These are phyloP conservation scores for Rosa hybrid DNA, from an alignment of 331 rosid species.

Conservation along the genomic window DNA sequence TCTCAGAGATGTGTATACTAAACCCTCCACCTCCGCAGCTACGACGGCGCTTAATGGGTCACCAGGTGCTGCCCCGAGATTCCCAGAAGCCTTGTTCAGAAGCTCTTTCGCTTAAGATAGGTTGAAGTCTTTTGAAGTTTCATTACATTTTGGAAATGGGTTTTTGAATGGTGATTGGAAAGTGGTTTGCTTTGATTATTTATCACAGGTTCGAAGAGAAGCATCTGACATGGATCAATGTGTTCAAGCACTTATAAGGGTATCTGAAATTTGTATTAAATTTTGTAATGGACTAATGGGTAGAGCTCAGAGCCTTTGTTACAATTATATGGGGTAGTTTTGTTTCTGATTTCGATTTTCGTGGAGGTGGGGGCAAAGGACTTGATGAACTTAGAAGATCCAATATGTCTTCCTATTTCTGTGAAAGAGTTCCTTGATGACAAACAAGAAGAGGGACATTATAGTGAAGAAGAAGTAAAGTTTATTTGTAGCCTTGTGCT, in stretches of 20 bases:
- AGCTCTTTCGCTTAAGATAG: conserved; percentile 39
- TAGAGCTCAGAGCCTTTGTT: neutral
- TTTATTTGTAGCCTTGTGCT: conserved; percentile 59
- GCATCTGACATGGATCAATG: conserved; percentile 20
- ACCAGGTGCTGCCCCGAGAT: too few relatives aligned
- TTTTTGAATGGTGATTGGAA: neutral
- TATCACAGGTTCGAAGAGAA: neutral
- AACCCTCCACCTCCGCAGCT: too few relatives aligned
- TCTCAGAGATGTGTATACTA: neutral
- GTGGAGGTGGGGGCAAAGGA: conserved; percentile 72
- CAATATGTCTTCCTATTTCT: conserved; percentile 61
- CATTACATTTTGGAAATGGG: neutral
- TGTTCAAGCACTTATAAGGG: conserved; percentile 52
- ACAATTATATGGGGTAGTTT: conserved; percentile 7
- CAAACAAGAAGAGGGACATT: conserved; percentile 8
- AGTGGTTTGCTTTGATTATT: neutral
- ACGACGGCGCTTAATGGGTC: too few relatives aligned
- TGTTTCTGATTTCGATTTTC: conserved; percentile 24
- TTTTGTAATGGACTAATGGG: neutral
- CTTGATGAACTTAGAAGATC: conserved; percentile 58
- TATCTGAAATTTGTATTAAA: conserved; percentile 3
- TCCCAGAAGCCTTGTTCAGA: too few relatives aligned
- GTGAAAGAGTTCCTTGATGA: conserved; percentile 40
- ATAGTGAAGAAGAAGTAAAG: conserved; percentile 30
- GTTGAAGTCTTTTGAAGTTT: conserved; percentile 21